Evolutionary conservation across 352 stramenopile genomes (phyloP), one percentile per base, ranked within the genome.

Genomic region (Globisporangium cederbergense): DNA sequence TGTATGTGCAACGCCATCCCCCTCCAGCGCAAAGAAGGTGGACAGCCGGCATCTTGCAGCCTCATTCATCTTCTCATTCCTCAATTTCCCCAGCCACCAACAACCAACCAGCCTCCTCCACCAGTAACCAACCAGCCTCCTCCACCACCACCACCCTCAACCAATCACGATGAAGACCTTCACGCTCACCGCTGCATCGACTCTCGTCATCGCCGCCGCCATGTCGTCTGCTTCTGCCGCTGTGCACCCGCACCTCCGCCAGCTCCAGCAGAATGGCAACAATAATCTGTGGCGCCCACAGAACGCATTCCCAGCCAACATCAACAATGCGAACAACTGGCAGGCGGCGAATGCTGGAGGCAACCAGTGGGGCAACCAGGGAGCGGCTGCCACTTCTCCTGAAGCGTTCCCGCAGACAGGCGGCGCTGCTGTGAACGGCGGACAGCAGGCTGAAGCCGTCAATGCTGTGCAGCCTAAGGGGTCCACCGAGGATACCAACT

Each of bases 111-210:
- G 9, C 55, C 25, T 28, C 25, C 25, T 25, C 22, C 18, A n/a
- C 56, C 50, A 40, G 1, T 1, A 25, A 25, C 22, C 22, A 25
- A 25, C 22, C 36, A 38, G n/a, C 13, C 34, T 25, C 57, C 43
- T 25, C 50, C 58, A 38, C 51, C 11, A 9, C 13, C 32, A 25
- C 32, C 46, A 16, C 13, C 14, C 22, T 10, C 49, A 55, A 43
- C 20, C 22, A 40, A 2, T 14, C 8, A 62, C 11, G 38, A 82
- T 82, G 72, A 76, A 78, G 60, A 52, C 60, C 40, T 59, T 51
- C 50, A 18, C 50, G 25, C 20, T 65, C 16, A 16, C 42, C 11
- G 36, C 18, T 34, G 22, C 22, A 16, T 54, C 47, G 11, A 54
- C 47, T 34, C 47, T 54, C 47, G 4, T 22, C 13, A 54, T 36